Percentiles rank a stretch among this genome's conserved stretches.
These are phyloP conservation scores for Beauveria sp. DNA, from an alignment of 2,329 filamentous ascomycete genomes.

Conservation along the genomic window DNA sequence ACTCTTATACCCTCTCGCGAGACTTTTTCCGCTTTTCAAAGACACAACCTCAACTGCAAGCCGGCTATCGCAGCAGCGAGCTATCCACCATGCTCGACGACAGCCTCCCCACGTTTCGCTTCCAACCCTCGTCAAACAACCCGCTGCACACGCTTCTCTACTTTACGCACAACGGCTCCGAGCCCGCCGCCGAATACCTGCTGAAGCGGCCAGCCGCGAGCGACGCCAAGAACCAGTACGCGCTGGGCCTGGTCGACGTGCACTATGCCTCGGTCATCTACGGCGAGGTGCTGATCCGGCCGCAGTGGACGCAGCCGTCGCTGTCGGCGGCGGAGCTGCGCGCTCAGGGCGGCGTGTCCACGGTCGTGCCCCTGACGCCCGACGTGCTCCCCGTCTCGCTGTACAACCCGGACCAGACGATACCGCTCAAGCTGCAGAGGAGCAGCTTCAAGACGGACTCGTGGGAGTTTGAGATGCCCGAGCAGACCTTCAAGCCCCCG, in stretches of 20 bases:
- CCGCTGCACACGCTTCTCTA: slow-evolving; percentile 50
- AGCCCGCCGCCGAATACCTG: slow-evolving; percentile 73
- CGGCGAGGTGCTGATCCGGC: slow-evolving; percentile 75
- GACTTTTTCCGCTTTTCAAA: background rate
- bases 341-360: slow-evolving; percentile 54
- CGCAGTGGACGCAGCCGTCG: slow-evolving; percentile 77
- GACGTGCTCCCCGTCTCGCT: slow-evolving; percentile 77
- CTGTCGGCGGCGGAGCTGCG: slow-evolving; percentile 76
- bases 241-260: slow-evolving; percentile 75
- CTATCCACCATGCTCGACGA: slow-evolving; percentile 71
- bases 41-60: background rate
- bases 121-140: slow-evolving; percentile 44
- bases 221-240: slow-evolving; percentile 74
- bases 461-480: slow-evolving; percentile 91
- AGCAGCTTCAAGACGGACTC: slow-evolving; percentile 68
- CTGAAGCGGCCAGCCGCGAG: slow-evolving; percentile 65
- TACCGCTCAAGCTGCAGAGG: slow-evolving; percentile 62
- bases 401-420: slow-evolving; percentile 86
- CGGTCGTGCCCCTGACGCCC: slow-evolving; percentile 63
- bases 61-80: background rate
- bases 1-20: too few relatives aligned
- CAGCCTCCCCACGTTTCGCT: slow-evolving; percentile 71
- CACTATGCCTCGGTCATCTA: slow-evolving; percentile 75
- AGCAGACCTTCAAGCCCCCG: slow-evolving; percentile 74
- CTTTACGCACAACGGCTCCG: slow-evolving; percentile 66